Percentiles rank a stretch among this genome's conserved stretches.
Evolutionary conservation across 2,329 filamentous ascomycete genomes (phyloP).

Genomic region (Aspergillus hortae): DNA sequence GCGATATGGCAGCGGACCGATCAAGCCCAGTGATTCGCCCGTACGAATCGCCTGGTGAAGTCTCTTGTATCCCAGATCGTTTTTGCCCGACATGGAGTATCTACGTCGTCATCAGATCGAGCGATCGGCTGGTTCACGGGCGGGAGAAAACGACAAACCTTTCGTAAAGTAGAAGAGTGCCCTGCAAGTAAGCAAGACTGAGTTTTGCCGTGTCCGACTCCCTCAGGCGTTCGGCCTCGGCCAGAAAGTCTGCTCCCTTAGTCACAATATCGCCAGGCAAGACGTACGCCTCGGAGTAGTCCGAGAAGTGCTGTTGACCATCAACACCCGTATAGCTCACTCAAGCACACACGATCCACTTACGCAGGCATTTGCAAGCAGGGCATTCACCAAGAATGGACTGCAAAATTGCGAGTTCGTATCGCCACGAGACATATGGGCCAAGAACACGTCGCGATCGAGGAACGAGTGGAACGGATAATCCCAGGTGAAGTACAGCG

Average conservation of each 20-base stretch:
- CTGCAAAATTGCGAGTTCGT: slow-evolving; percentile 71
- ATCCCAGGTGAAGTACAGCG: slow-evolving; percentile 93
- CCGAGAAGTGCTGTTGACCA: slow-evolving; percentile 32
- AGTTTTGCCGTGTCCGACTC: slow-evolving; percentile 18
- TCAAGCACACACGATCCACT: slow-evolving; percentile 8
- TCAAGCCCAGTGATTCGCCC: slow-evolving; percentile 30
- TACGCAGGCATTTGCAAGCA: slow-evolving; percentile 60
- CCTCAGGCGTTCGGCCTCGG: slow-evolving; percentile 33
- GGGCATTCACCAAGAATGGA: slow-evolving; percentile 82
- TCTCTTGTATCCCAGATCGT: slow-evolving; percentile 36
- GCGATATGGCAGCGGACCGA: slow-evolving; percentile 21
- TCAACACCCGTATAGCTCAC: no score
- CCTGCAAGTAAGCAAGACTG: slow-evolving; percentile 31
- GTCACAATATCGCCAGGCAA: slow-evolving; percentile 34
- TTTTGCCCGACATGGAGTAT: slow-evolving; percentile 34
- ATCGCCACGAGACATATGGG: slow-evolving; percentile 39
- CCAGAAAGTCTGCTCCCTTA: slow-evolving; percentile 34
- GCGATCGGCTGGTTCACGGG: background rate
- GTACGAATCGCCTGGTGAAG: slow-evolving; percentile 35
- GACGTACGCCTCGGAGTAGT: slow-evolving; percentile 37
- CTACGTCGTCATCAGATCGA: slow-evolving; percentile 13
- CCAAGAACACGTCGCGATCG: slow-evolving; percentile 70
- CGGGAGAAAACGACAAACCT: slow-evolving; percentile 15
- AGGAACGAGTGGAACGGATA: slow-evolving; percentile 83
- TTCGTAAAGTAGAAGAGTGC: slow-evolving; percentile 35